Base-by-base conservation (phyloP, 2,329 filamentous ascomycete genomes). In the Graphium sp. region DNA sequence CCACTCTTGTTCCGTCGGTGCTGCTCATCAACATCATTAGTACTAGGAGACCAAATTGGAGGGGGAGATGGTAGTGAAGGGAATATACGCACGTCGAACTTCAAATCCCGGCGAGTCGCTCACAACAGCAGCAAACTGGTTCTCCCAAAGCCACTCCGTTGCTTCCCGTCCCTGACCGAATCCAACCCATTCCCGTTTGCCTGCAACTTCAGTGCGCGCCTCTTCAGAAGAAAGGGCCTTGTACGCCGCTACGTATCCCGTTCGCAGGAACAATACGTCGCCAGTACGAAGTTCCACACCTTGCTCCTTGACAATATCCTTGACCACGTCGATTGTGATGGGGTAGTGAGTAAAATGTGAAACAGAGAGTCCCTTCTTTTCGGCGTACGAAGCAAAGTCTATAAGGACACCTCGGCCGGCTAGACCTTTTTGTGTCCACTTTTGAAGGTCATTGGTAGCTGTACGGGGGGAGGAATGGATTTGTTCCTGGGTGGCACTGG, bases 191-290 rank as follows among this genome's bases (percentile, higher is more conserved):
- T 35, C 22, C 22, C 27, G 22, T 6, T 26, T 28, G 5, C 15
- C 15, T 18, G 28, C 13, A 7, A 24, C 21, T 10, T 11, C 18
- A 8, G 6, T 22, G 18, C 28, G 28, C 9, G 7, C 12, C 29
- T 60, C 46, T 5, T 50, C 48, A 1, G 40, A 35, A 2, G 48
- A 38, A 3, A 56, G 42, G 6, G 41, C 40, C 5, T 55, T 43
- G 40, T 64, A 58, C 4, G 46, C 56, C 11, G 52, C 46, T 1
- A 54, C 55, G 47, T 60, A 69, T 7, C 66, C 66, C 0, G 58
- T 58, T 15, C 66, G 57, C 24, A 72, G 50, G 36, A 74, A 55
- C 23, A 74, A 49, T 18, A 74, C 64, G 33, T 74, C 68, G 10
- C 68, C 67, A 4, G 42, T 41, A 5, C 45, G 48, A 23, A 66